phyloP scores from a whole-genome alignment of 768 basidiomycete genomes.

The Boletus speciosus region DNA sequence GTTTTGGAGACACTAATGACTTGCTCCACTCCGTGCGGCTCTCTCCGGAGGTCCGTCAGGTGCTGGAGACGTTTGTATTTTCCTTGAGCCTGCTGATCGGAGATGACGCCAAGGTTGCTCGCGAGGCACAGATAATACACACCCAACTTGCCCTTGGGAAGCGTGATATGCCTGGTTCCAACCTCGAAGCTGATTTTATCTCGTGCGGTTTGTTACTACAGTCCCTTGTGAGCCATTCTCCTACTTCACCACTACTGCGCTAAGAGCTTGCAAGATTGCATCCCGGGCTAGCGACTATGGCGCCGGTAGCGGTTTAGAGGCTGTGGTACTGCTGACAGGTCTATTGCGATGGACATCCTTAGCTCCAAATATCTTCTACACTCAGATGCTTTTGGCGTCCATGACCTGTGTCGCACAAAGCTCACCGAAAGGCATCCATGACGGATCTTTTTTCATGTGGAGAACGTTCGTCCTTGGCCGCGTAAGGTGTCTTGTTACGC shows the following conservation, averaged over 20 bases:
- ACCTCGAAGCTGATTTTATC: constrained; percentile 61
- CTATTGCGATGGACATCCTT: constrained; percentile 61
- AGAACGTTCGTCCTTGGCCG: constrained; percentile 68
- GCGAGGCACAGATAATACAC: constrained; percentile 71
- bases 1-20: constrained; percentile 48
- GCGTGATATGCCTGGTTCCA: constrained; percentile 52
- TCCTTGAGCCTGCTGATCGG: constrained; percentile 59
- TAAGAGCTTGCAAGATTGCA: constrained; percentile 42
- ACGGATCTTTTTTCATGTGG: constrained; percentile 50
- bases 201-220: constrained; percentile 61
- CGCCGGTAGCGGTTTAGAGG: constrained; percentile 51
- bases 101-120: constrained; percentile 66
- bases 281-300: constrained; percentile 61
- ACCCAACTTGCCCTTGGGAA: constrained; percentile 59
- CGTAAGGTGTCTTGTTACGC: constrained; percentile 39
- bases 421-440: constrained; percentile 28
- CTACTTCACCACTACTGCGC: not conserved
- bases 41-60: constrained; percentile 48
- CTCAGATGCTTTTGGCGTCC: constrained; percentile 62
- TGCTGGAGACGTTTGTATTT: constrained; percentile 56
- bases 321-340: constrained; percentile 52
- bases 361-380: constrained; percentile 62
- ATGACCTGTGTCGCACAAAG: constrained; percentile 60
- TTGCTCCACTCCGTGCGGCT: constrained; percentile 53
- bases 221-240: constrained; percentile 47